phyloP scores from a whole-genome alignment of 352 stramenopile genomes.

The Phytophthora sp. region DNA sequence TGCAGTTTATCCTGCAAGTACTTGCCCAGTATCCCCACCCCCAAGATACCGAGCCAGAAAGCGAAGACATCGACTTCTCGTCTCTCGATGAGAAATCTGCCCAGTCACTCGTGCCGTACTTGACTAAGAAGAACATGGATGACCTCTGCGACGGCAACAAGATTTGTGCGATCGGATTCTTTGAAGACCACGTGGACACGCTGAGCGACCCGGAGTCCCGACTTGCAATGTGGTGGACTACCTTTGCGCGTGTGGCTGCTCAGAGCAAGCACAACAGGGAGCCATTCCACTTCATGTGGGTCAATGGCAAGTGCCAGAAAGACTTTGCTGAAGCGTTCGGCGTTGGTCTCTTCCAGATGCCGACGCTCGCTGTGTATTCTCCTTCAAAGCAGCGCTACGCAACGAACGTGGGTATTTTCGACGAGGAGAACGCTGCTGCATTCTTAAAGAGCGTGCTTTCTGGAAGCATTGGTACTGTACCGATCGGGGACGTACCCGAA shows the following conservation, averaged over 20 bases:
- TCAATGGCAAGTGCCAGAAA: conserved; percentile 79
- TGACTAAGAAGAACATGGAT: conserved; percentile 59
- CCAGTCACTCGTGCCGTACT: conserved; percentile 48
- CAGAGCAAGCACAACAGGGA: conserved; percentile 58
- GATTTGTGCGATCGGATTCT: conserved; percentile 83
- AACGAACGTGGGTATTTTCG: conserved; percentile 71
- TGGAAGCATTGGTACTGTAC: conserved; percentile 63
- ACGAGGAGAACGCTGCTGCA: conserved; percentile 54
- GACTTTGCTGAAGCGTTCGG: conserved; percentile 72
- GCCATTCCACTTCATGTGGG: conserved; percentile 79
- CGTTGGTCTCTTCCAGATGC: conserved; percentile 78
- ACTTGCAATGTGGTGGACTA: conserved; percentile 47
- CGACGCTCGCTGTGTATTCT: conserved; percentile 76
- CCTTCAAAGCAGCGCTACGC: conserved; percentile 76
- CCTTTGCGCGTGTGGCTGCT: conserved; percentile 50
- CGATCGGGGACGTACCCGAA: conserved; percentile 47
- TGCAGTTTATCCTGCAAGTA: conserved; percentile 72
- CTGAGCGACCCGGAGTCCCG: conserved; percentile 47
- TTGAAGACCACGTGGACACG: conserved; percentile 64
- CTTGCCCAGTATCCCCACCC: conserved; percentile 72
- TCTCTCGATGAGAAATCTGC: conserved; percentile 35
- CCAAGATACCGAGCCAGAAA: conserved; percentile 27
- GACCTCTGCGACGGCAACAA: conserved; percentile 60
- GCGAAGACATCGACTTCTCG: conserved; percentile 33
- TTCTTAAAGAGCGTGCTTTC: conserved; percentile 77